A percentile compares a stretch with the other conserved stretches of the same genome.
Conservation (phyloP, 1,284 basidiomycete genomes). For the Heterobasidion occidentale region DNA sequence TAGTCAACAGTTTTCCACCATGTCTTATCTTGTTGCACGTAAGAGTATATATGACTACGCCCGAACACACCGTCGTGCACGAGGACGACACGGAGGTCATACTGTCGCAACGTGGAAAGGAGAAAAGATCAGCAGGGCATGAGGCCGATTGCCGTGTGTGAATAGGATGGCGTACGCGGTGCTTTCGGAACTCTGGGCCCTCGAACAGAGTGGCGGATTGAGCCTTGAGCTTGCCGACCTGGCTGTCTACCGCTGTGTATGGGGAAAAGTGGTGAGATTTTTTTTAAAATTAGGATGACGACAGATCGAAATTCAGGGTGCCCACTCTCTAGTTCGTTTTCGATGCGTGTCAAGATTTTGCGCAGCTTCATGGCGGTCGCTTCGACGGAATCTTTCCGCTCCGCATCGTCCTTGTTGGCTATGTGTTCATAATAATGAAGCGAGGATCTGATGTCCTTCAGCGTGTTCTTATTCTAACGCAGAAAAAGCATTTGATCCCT, state of each 20-base stretch:
- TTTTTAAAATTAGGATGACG: background rate
- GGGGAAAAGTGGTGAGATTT: background rate
- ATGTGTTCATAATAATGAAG: constrained; percentile 66
- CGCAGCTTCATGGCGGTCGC: constrained; percentile 40
- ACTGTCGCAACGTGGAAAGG: constrained; percentile 32
- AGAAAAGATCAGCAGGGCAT: background rate
- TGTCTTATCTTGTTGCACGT: constrained; percentile 50
- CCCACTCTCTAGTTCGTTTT: constrained; percentile 47
- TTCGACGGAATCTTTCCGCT: constrained; percentile 36
- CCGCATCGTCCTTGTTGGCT: constrained; percentile 38
- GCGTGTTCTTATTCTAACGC: constrained; percentile 47
- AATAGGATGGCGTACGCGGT: constrained; percentile 35
- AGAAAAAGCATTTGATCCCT: background rate
- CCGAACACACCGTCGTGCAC: constrained; percentile 70
- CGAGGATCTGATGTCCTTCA: constrained; percentile 49
- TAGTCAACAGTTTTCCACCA: constrained; percentile 81
- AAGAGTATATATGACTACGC: constrained; percentile 66
- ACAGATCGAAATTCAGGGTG: background rate
- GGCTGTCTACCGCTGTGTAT: constrained; percentile 42
- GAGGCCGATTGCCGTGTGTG: background rate
- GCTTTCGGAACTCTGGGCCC: constrained; percentile 50
- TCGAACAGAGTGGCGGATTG: constrained; percentile 43
- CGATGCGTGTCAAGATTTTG: constrained; percentile 40
- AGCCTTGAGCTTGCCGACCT: constrained; percentile 34
- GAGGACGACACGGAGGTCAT: constrained; percentile 68